Percentiles rank a stretch among this genome's conserved stretches.
Conservation (phyloP, 805 yeast species). For the Pichia eremophila region DNA sequence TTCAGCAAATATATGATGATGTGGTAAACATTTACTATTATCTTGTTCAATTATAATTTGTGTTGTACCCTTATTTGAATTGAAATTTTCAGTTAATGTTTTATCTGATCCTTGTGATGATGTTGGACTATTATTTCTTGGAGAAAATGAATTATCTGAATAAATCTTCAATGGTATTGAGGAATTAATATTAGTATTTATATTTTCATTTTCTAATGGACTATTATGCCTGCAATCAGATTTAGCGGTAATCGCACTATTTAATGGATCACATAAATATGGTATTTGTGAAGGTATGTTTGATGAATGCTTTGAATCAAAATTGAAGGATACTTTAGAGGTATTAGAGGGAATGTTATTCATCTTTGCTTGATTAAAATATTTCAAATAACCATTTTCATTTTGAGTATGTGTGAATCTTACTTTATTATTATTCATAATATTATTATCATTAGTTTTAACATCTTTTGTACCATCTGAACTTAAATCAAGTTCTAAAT, state of each 20-base stretch:
- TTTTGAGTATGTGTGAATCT: neutral
- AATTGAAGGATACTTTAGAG: neutral
- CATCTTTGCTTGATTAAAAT: neutral
- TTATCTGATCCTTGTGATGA: constrained; percentile 5
- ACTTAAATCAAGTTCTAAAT: constrained; percentile 22
- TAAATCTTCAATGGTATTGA: constrained; percentile 3
- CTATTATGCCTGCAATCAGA: neutral
- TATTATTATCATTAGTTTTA: neutral
- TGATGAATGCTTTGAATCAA: neutral
- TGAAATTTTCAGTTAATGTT: neutral
- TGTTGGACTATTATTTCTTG: constrained; percentile 1
- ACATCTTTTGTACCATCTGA: constrained; percentile 1
- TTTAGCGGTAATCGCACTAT: neutral
- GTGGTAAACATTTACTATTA: constrained; percentile 32
- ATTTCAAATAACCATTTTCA: neutral
- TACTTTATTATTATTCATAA: neutral
- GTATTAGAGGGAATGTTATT: neutral
- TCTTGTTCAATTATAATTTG: too few relatives aligned
- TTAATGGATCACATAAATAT: constrained; percentile 1
- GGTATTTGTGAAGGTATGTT: neutral
- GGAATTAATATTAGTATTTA: neutral
- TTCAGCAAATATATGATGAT: constrained; percentile 15
- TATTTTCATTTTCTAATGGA: neutral
- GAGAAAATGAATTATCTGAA: neutral
- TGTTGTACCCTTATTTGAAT: neutral